A percentile compares a stretch with the other conserved stretches of the same genome.
Evolutionary conservation across 805 yeast species (phyloP).

Genomic region (Candida michaelii): DNA sequence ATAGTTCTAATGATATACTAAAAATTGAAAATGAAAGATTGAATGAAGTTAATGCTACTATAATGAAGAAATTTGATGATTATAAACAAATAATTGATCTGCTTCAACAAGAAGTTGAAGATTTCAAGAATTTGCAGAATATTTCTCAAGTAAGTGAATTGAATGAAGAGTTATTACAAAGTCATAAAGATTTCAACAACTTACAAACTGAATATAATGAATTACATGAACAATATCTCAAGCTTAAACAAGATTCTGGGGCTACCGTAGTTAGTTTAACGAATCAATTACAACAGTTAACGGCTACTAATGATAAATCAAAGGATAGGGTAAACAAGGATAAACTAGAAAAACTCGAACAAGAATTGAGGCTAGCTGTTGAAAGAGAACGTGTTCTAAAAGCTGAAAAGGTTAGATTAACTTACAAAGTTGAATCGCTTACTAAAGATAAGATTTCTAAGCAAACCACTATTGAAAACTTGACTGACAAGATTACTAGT

Average conservation of each 20-base stretch:
- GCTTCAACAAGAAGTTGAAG: constrained; percentile 32
- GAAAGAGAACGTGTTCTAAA: constrained; percentile 44
- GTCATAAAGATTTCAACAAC: constrained; percentile 18
- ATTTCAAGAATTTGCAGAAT: constrained; percentile 19
- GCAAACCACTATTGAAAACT: constrained; percentile 34
- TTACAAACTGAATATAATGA: constrained; percentile 20
- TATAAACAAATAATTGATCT: constrained; percentile 31
- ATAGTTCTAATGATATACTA: constrained; percentile 6
- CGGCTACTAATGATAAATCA: background rate
- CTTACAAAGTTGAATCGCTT: constrained; percentile 39
- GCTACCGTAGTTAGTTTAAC: constrained; percentile 23
- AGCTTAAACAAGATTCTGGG: constrained; percentile 23
- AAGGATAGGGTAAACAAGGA: constrained; percentile 11
- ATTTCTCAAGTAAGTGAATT: constrained; percentile 6
- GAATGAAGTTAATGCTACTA: constrained; percentile 17
- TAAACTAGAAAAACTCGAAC: constrained; percentile 30
- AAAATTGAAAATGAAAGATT: constrained; percentile 22
- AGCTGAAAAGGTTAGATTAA: constrained; percentile 45
- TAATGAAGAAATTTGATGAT: constrained; percentile 28
- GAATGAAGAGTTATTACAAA: constrained; percentile 19
- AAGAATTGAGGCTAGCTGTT: constrained; percentile 39
- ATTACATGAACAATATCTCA: constrained; percentile 14
- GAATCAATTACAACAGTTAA: constrained; percentile 19
- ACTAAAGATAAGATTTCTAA: constrained; percentile 37
- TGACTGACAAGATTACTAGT: constrained; percentile 36